phyloP scores from a whole-genome alignment of 75 land plant genomes.

The Cunninghamia lanceolata region DNA sequence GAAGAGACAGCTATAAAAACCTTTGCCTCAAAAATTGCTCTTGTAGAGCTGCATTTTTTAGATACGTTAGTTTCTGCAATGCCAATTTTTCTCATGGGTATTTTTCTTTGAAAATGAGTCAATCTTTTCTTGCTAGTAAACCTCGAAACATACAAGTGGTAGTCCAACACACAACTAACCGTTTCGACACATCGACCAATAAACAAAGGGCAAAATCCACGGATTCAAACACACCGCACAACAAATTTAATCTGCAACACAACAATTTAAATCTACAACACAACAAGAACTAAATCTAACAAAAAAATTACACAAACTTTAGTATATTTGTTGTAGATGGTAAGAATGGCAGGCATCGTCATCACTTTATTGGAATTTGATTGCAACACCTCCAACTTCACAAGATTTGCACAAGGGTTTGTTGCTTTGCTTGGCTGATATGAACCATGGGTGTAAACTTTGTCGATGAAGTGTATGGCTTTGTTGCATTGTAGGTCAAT shows the following conservation, averaged over 20 bases:
- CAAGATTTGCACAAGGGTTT: background rate
- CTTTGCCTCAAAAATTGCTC: constrained; percentile 10
- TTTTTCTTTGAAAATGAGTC: too few relatives aligned
- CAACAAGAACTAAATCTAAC: background rate
- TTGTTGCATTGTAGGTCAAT: too few relatives aligned
- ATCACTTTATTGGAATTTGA: background rate
- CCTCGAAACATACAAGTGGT: too few relatives aligned
- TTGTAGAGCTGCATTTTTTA: constrained; percentile 29
- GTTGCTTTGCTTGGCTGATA: too few relatives aligned
- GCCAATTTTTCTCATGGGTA: too few relatives aligned
- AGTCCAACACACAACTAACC: too few relatives aligned
- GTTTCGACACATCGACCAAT: background rate
- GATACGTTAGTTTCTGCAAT: background rate
- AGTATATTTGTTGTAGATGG: background rate
- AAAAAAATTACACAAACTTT: background rate
- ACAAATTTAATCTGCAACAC: background rate
- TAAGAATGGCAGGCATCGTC: background rate
- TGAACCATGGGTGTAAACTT: background rate
- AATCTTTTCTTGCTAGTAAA: too few relatives aligned
- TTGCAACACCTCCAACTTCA: background rate
- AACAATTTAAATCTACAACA: background rate
- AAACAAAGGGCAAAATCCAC: background rate
- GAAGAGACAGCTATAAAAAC: constrained; percentile 19
- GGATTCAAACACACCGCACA: background rate
- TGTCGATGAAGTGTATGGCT: too few relatives aligned